Evolutionary conservation across 164 flowering plant genomes (phyloP), one percentile per base, ranked within the genome.

Genomic region (Piper betle): DNA sequence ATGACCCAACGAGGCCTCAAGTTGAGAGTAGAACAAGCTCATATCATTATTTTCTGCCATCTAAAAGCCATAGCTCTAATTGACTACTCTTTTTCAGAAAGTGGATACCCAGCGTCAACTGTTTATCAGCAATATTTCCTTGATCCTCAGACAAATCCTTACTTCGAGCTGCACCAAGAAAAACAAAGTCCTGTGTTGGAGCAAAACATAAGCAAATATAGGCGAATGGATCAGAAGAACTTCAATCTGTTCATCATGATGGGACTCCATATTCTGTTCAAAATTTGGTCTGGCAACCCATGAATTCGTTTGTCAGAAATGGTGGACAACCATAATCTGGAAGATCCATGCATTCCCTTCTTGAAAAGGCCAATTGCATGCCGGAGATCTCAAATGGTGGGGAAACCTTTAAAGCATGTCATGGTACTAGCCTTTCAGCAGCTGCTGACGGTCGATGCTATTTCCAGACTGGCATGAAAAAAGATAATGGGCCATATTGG

Each of bases 41-140:
- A 37, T 39, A 25, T 71, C 70, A 9, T 20, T 60, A 5, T 65
- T 62, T 61, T 63, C 70, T 20, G 71, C 17, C 41, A 39, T 69
- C 40, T 74, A 81, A 38, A 56, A 62, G 10, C 68, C 69, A 70
- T 62, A 70, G 69, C 56, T 39, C 65, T 59, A 79, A 69, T 58
- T 42, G 56, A 58, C 17, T 40, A 38, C 54, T 65, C 75, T 48
- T 68, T 74, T 16, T 72, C 76, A 19, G 73, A 68, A 58, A 37
- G 70, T 17, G 82, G 77, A 42, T 79, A 64, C 63, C 67, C 80
- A 5, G 57, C 65, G 9, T 19, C 77, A 17, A 57, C 78, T 53
- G 72, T 77, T 77, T 80, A 76, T 60, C 82, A 65, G 59, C 85
- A 71, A 12, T 75, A 69, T 59, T 69, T 68, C 40, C 33, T 72